A percentile compares a stretch with the other conserved stretches of the same genome.
Evolutionary conservation across 345 rosid genomes (phyloP).

Genomic region (Arabidopsis arenosa): DNA sequence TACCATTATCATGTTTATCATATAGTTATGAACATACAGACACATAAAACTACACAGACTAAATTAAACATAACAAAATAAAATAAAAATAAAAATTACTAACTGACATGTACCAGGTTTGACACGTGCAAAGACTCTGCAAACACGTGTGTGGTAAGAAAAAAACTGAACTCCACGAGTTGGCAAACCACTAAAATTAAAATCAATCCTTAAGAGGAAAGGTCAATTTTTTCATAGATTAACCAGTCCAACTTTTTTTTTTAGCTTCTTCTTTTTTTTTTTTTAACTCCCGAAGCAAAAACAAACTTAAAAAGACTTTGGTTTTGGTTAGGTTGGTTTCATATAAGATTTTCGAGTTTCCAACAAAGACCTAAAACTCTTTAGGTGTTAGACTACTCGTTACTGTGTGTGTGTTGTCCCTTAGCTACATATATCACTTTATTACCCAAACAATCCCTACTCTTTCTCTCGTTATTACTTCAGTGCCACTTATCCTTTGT

Average conservation of each 20-base stretch:
- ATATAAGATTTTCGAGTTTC: constrained; percentile 25
- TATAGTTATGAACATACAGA: constrained; percentile 13
- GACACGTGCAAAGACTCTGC: constrained; percentile 46
- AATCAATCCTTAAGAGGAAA: not conserved
- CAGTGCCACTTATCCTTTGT: constrained; percentile 10
- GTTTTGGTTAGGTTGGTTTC: constrained; percentile 23
- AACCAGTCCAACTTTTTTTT: constrained; percentile 2
- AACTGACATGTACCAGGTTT: constrained; percentile 46
- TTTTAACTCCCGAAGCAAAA: constrained; percentile 1
- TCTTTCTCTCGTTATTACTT: constrained; percentile 15
- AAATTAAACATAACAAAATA: not conserved
- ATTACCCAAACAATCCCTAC: constrained; percentile 27
- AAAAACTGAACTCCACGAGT: constrained; percentile 8
- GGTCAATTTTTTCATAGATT: not conserved
- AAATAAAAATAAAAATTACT: constrained; percentile 1
- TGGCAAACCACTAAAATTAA: not conserved
- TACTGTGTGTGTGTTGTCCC: constrained; percentile 19
- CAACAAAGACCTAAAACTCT: constrained; percentile 40
- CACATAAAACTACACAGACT: constrained; percentile 14
- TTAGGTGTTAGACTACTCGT: constrained; percentile 19
- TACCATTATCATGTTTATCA: constrained; percentile 37
- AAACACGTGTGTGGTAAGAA: constrained; percentile 34
- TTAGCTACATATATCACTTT: constrained; percentile 23
- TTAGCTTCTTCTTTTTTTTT: too few species aligned
- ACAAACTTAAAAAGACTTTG: constrained; percentile 18